Percentiles rank a stretch among this genome's conserved stretches.
Conservation (phyloP, 2,329 filamentous ascomycete species). For the Fusarium buharicum region DNA sequence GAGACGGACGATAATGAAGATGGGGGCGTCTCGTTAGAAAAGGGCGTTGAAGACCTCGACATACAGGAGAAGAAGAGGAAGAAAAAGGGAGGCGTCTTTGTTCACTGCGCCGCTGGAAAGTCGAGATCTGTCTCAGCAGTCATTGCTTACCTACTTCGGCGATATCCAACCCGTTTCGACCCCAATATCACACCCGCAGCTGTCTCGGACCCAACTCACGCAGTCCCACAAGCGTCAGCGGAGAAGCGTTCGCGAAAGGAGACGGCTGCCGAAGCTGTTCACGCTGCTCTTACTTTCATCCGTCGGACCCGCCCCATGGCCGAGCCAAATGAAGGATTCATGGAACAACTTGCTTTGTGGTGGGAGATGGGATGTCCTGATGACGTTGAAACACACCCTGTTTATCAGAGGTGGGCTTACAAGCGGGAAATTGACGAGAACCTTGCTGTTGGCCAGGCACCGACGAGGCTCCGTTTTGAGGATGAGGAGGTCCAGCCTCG, state of each 20-base stretch:
- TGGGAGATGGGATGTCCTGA: slow-evolving; percentile 85
- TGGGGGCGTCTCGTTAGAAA: slow-evolving; percentile 36
- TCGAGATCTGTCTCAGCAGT: slow-evolving; percentile 88
- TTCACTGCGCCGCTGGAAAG: slow-evolving; percentile 91
- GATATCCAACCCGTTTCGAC: slow-evolving; percentile 65
- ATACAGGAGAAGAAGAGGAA: slow-evolving; percentile 29
- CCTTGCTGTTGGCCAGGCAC: slow-evolving; percentile 79
- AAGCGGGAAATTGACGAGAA: slow-evolving; percentile 65
- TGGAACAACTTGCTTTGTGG: slow-evolving; percentile 87
- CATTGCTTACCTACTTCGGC: slow-evolving; percentile 85
- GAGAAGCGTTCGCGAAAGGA: slow-evolving; percentile 45
- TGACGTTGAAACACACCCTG: slow-evolving; percentile 71
- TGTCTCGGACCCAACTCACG: slow-evolving; percentile 32
- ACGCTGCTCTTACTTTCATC: slow-evolving; percentile 74
- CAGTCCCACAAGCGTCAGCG: slow-evolving; percentile 16
- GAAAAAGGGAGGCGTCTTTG: slow-evolving; percentile 59
- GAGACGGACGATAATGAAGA: slow-evolving; percentile 26
- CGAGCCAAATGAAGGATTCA: slow-evolving; percentile 92
- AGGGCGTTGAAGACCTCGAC: slow-evolving; percentile 28
- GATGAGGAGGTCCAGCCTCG: slow-evolving; percentile 68
- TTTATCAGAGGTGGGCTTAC: slow-evolving; percentile 80
- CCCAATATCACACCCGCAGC: slow-evolving; percentile 49
- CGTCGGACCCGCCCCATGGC: slow-evolving; percentile 78
- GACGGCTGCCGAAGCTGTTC: slow-evolving; percentile 60
- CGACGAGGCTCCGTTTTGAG: slow-evolving; percentile 84